These are phyloP conservation scores for Clohesyomyces aquaticus DNA, from an alignment of 495 filamentous ascomycete genomes.

Conservation along the genomic window DNA sequence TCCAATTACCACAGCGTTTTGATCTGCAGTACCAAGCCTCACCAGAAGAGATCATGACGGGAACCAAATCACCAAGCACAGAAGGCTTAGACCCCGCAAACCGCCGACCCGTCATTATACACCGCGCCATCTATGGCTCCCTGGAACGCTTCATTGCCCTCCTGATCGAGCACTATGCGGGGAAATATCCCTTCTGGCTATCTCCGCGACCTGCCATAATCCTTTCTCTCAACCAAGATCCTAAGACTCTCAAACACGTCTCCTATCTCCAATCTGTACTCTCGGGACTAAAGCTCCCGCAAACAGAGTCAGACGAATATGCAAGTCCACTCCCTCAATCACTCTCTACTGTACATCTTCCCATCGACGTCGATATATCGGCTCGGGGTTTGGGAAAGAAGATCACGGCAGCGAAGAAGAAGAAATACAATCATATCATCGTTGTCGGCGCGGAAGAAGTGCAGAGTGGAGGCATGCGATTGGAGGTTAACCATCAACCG, in stretches of 20 bases:
- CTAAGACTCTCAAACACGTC: slow-evolving; percentile 62
- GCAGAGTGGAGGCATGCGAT: slow-evolving; percentile 2
- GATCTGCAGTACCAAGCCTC: slow-evolving; percentile 77
- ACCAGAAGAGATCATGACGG: slow-evolving; percentile 56
- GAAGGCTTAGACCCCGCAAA: slow-evolving; percentile 51
- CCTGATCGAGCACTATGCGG: slow-evolving; percentile 81
- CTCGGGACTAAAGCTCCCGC: slow-evolving; percentile 43
- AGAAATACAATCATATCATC: slow-evolving; percentile 74
- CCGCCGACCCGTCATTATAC: slow-evolving; percentile 80
- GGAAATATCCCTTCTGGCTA: slow-evolving; percentile 90
- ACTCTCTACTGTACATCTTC: slow-evolving; percentile 51
- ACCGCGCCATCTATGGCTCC: slow-evolving; percentile 85
- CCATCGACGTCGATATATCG: slow-evolving; percentile 73
- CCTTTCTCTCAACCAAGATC: slow-evolving; percentile 71
- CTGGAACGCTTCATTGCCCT: slow-evolving; percentile 86
- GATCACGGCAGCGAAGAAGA: slow-evolving; percentile 69
- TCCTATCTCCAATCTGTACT: slow-evolving; percentile 52
- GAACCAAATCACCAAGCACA: slow-evolving; percentile 49
- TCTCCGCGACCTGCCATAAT: slow-evolving; percentile 81
- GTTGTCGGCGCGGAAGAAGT: slow-evolving; percentile 65
- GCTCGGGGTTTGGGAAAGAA: slow-evolving; percentile 67
- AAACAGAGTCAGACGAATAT: slow-evolving; percentile 14
- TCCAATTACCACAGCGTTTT: slow-evolving; percentile 87
- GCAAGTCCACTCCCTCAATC: slow-evolving; percentile 42
- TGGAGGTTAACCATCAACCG: slow-evolving; percentile 31